Evolutionary conservation across 2,329 filamentous ascomycete genomes (phyloP), one percentile per base, ranked within the genome.

Genomic region (Cadophora sp.): DNA sequence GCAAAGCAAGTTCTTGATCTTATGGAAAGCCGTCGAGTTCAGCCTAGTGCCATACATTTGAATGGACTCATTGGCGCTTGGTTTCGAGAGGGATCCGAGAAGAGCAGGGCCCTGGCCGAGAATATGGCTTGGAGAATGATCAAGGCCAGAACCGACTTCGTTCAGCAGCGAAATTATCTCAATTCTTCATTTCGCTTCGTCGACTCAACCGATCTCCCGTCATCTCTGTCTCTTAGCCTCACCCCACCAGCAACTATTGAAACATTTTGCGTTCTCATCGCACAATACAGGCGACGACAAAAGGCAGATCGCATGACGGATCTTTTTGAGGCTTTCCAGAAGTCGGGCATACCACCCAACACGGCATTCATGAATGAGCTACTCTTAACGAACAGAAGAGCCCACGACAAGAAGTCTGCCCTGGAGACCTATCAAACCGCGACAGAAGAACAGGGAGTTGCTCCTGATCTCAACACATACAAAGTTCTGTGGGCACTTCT

Each of bases 51-150:
- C 1, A 89, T 91, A 61, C 92, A 96, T 71, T 83, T 96, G 65
- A 97, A 97, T 75, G 91, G 92, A 8, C 83, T 97, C 22, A 87
- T 97, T 63, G 91, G 89, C 9, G 92, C 91, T 1, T 94, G 91
- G 85, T 82, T 96, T 61, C 86, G 93, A 56, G 84, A 87, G 6
- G 86, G 86, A 24, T 85, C 81, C 7, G 80, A 81, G 1, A 79
- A 80, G 24, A 81, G 88, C 63, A 79, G 86, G 62, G 80, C 85
- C 59, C 86, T 85, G 73, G 92, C 91, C 2, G 91, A 94, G 73
- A 78, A 82, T 45, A 81, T 93, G 62, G 92, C 86, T 2, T 94
- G 91, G 91, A 82, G 85, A 64, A 95, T 96, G 92, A 89, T 96
- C 68, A 83, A 88, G 60, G 81, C 87, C 36, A 87, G 91, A 36